phyloP scores from a whole-genome alignment of 2,329 filamentous ascomycete genomes.

The Scytalidium lignicola region DNA sequence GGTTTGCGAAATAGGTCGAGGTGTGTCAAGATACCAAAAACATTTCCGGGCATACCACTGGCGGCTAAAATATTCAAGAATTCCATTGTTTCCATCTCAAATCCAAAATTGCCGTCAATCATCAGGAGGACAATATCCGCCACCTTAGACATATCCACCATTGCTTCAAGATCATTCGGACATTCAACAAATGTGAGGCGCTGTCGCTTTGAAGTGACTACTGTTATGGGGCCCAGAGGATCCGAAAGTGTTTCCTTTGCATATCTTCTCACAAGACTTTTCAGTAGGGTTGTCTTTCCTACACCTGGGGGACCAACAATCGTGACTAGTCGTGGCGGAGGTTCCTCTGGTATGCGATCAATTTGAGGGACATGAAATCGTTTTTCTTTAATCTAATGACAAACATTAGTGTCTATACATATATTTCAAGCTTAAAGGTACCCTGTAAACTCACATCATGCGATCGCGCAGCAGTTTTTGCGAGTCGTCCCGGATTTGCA shows the following conservation, averaged over 20 bases:
- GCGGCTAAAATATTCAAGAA: constrained; percentile 91
- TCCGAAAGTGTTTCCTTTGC: constrained; percentile 91
- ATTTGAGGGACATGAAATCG: constrained; percentile 93
- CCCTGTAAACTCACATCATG: constrained; percentile 45
- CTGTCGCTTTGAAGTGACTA: constrained; percentile 94
- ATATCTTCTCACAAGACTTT: constrained; percentile 89
- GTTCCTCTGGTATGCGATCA: constrained; percentile 91
- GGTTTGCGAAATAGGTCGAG: constrained; percentile 93
- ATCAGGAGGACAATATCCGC: constrained; percentile 95
- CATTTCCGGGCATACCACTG: constrained; percentile 96
- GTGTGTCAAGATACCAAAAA: constrained; percentile 95
- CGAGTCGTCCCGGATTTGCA: constrained; percentile 30
- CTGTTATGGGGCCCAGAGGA: constrained; percentile 86
- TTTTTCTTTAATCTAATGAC: constrained; percentile 79
- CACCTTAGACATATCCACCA: constrained; percentile 96
- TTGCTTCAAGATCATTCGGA: constrained; percentile 90
- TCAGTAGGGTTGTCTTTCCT: constrained; percentile 92
- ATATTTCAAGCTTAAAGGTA: constrained; percentile 11
- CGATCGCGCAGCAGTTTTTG: constrained; percentile 41
- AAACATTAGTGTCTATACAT: constrained; percentile 6
- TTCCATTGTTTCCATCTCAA: constrained; percentile 99
- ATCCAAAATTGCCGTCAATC: constrained; percentile 98
- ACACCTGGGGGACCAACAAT: constrained; percentile 94
- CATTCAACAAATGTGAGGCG: constrained; percentile 94
- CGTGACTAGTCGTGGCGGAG: constrained; percentile 85